Evolutionary conservation across 192 early-diverging fungal genomes (phyloP).

Genomic region (Dissophora ornata): DNA sequence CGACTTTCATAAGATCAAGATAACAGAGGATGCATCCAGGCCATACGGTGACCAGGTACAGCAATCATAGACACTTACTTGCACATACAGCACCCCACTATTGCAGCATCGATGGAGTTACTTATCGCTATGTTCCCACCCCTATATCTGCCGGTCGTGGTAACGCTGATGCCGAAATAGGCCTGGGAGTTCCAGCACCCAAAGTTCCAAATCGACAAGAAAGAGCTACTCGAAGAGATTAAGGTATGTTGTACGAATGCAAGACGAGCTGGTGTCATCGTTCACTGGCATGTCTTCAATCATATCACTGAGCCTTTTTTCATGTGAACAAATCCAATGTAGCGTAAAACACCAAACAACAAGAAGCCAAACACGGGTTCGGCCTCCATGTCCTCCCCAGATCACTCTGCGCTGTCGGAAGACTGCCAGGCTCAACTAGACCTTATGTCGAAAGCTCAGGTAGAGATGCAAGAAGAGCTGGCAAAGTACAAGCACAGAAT

Average conservation of each 20-base stretch:
- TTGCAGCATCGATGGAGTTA: background rate
- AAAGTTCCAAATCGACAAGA: slow-evolving; percentile 66
- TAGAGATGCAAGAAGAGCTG: slow-evolving; percentile 55
- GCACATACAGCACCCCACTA: no score
- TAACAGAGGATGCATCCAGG: slow-evolving; percentile 40
- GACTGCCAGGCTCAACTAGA: slow-evolving; percentile 37
- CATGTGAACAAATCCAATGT: no score
- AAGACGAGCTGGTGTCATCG: background rate
- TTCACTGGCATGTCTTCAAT: background rate
- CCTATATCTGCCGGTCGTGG: no score
- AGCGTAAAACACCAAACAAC: slow-evolving; percentile 51
- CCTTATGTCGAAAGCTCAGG: slow-evolving; percentile 26
- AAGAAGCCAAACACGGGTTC: slow-evolving; percentile 11
- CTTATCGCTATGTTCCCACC: no score
- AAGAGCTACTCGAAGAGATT: slow-evolving; percentile 65
- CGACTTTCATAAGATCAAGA: slow-evolving; percentile 73
- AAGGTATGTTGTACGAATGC: no score
- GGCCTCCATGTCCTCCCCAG: slow-evolving; percentile 7
- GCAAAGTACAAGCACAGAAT: slow-evolving; percentile 50
- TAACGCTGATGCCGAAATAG: slow-evolving; percentile 26
- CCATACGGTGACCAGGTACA: slow-evolving; percentile 59
- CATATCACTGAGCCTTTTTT: no score
- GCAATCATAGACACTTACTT: background rate
- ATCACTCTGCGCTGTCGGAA: slow-evolving; percentile 7
- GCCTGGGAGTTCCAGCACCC: slow-evolving; percentile 78